Percentiles rank a stretch among this genome's conserved stretches.
Conservation (phyloP, 2,329 filamentous ascomycete genomes). For the Colletotrichum cordylinicola region DNA sequence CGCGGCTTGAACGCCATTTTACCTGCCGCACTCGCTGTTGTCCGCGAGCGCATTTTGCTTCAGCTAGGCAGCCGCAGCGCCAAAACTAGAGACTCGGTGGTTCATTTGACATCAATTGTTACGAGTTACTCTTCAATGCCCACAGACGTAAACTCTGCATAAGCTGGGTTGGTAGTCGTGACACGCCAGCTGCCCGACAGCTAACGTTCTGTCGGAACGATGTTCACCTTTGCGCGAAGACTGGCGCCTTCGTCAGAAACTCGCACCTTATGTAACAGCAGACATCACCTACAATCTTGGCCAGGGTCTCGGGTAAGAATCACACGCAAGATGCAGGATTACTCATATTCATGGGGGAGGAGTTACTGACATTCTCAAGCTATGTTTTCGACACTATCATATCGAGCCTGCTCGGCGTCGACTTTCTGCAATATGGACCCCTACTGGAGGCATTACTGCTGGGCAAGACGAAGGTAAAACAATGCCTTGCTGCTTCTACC, state of each 20-base stretch:
- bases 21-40: not conserved
- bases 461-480: conserved; percentile 57
- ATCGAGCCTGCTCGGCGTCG: conserved; percentile 36
- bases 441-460: conserved; percentile 71
- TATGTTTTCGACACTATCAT: not conserved
- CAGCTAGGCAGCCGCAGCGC: not conserved
- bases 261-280: not conserved
- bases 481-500: not conserved
- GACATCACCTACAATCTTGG: not conserved
- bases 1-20: not conserved
- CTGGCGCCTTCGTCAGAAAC: not conserved
- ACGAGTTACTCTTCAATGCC: not conserved
- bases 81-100: not conserved
- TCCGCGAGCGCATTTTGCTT: not conserved
- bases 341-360: not conserved
- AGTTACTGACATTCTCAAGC: not conserved
- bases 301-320: not conserved
- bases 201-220: not conserved
- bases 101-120: not conserved
- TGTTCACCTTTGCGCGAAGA: not conserved
- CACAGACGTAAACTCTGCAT: not conserved
- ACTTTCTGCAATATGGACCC: conserved; percentile 80
- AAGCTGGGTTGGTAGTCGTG: not conserved
- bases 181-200: not conserved
- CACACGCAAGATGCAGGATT: not conserved